A percentile compares a stretch with the other conserved stretches of the same genome.
Evolutionary conservation across 768 basidiomycete species (phyloP).

Genomic region (Clitopilus hobsonii): DNA sequence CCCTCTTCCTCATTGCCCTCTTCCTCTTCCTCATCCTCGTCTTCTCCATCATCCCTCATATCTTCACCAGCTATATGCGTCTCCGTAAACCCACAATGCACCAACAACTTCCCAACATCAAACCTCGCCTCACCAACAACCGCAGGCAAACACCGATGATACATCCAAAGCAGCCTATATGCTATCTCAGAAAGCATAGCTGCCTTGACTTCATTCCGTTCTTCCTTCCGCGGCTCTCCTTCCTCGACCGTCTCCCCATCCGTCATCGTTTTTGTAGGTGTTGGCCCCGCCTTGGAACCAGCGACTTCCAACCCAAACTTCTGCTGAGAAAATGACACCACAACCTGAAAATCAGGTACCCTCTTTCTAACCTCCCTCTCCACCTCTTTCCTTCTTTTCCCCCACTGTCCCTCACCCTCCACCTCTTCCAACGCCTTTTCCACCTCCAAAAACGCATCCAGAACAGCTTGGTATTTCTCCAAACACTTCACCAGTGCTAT

Average conservation of each 20-base stretch:
- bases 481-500: slow-evolving; percentile 74
- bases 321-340: slow-evolving; percentile 78
- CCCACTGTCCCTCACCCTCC: slow-evolving; percentile 68
- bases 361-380: slow-evolving; percentile 70
- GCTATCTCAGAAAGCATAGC: slow-evolving; percentile 77
- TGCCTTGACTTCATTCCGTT: slow-evolving; percentile 31
- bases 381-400: slow-evolving; percentile 58
- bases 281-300: background rate
- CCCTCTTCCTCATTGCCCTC: background rate
- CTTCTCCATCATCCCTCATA: too few species aligned
- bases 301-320: slow-evolving; percentile 17
- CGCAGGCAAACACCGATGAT: slow-evolving; percentile 71
- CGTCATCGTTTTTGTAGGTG: background rate
- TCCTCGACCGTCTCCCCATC: background rate
- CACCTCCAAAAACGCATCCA: slow-evolving; percentile 42
- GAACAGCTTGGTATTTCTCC: slow-evolving; percentile 59
- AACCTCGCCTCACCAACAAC: slow-evolving; percentile 78
- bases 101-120: slow-evolving; percentile 77
- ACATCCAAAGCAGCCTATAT: slow-evolving; percentile 79
- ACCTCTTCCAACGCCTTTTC: slow-evolving; percentile 56
- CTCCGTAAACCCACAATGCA: slow-evolving; percentile 20
- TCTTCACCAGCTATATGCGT: background rate
- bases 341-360: slow-evolving; percentile 83
- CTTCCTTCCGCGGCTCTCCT: background rate
- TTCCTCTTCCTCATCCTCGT: background rate